Percentiles rank a stretch among this genome's conserved stretches.
phyloP scores from a whole-genome alignment of 441 rosid genomes.

The Mallotus repandus region DNA sequence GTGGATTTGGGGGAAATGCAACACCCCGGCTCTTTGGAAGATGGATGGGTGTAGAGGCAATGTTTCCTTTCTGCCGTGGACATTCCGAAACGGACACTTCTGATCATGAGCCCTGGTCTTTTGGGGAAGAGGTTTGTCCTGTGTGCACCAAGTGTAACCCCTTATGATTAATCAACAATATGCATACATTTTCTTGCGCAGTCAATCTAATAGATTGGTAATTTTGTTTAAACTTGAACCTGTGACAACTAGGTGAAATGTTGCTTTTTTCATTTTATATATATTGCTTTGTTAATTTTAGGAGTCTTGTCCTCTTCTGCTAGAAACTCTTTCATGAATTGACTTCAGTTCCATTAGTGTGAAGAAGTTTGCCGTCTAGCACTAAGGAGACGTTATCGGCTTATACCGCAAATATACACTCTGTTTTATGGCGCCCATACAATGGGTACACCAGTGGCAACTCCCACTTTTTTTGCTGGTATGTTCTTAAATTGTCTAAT shows the following conservation, averaged over 20 bases:
- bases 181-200: not conserved
- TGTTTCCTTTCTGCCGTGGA: constrained; percentile 98
- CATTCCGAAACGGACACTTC: constrained; percentile 70
- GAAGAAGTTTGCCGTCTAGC: constrained; percentile 96
- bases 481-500: constrained; percentile 19
- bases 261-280: not conserved
- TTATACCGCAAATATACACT: constrained; percentile 84
- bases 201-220: not conserved
- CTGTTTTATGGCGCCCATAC: constrained; percentile 87
- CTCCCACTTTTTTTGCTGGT: constrained; percentile 89
- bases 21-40: constrained; percentile 87
- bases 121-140: constrained; percentile 89
- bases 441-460: constrained; percentile 74
- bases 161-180: not conserved
- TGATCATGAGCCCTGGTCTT: constrained; percentile 98
- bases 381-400: constrained; percentile 84
- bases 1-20: constrained; percentile 95
- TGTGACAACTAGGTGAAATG: not conserved
- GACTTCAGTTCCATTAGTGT: constrained; percentile 50
- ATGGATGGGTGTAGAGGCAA: constrained; percentile 96
- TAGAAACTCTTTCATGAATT: not conserved
- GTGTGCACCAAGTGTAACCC: not conserved
- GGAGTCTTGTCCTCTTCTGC: constrained; percentile 14
- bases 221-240: not conserved
- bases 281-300: not conserved